Evolutionary conservation across 2,329 filamentous ascomycete genomes (phyloP).

Genomic region (Penicillium sp.): DNA sequence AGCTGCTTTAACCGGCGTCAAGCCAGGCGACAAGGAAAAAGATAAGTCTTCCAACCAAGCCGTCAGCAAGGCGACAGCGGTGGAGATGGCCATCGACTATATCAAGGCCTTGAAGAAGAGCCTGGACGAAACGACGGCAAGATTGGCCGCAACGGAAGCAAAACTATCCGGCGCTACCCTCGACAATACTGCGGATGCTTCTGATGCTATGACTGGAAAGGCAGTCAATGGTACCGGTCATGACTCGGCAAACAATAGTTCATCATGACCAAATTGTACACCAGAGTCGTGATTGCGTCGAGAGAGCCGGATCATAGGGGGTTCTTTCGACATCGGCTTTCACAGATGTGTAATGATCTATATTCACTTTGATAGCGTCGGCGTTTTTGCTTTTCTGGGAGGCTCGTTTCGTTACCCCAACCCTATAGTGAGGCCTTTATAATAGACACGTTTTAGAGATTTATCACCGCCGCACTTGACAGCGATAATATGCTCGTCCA

Average conservation of each 20-base stretch:
- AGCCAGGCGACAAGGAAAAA: conserved; percentile 46
- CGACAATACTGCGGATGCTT: neutral
- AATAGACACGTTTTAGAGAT: neutral
- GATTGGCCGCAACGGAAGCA: conserved; percentile 62
- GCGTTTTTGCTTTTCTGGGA: conserved; percentile 1
- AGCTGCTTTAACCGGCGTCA: conserved; percentile 37
- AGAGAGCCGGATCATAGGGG: neutral
- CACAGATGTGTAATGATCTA: conserved; percentile 13
- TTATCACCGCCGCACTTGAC: neutral
- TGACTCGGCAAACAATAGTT: conserved; percentile 2
- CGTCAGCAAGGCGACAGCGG: conserved; percentile 91
- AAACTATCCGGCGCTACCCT: conserved; percentile 10
- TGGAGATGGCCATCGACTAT: conserved; percentile 95
- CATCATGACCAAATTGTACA: conserved; percentile 7
- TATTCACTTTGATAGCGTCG: conserved; percentile 6
- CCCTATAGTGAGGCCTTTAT: conserved; percentile 3
- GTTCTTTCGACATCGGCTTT: neutral
- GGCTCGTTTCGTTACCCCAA: neutral
- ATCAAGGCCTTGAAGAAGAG: conserved; percentile 80
- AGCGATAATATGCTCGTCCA: neutral
- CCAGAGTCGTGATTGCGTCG: neutral
- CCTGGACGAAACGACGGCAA: conserved; percentile 59
- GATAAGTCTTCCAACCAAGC: conserved; percentile 51
- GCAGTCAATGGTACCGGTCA: neutral
- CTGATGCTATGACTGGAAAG: neutral